phyloP scores from a whole-genome alignment of 306 rosid species.

The Quercus variabilis region DNA sequence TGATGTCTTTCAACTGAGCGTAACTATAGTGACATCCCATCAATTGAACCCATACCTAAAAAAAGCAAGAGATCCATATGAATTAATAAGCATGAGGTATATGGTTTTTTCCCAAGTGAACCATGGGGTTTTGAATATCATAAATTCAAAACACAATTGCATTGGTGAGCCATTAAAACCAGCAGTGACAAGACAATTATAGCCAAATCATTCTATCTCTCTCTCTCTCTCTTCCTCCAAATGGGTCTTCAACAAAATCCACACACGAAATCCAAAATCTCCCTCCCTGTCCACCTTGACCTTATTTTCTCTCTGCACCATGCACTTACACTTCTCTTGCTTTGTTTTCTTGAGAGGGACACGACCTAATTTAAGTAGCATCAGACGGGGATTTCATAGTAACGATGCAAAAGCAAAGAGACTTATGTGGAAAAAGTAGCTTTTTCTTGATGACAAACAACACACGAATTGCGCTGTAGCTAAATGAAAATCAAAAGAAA shows the following conservation, averaged over 20 bases:
- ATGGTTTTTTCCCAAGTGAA: no score
- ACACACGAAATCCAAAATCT: not conserved
- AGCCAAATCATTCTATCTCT: not conserved
- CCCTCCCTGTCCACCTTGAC: not conserved
- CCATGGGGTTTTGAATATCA: no score
- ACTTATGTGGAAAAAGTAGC: not conserved
- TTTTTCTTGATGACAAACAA: not conserved
- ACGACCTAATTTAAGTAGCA: not conserved
- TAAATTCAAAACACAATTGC: not conserved
- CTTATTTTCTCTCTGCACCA: not conserved
- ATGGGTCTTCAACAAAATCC: not conserved
- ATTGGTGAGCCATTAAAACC: not conserved
- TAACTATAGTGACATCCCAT: rapidly evolving
- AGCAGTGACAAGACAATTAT: not conserved
- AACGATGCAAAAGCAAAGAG: constrained; percentile 10
- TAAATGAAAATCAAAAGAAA: not conserved
- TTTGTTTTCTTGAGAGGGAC: not conserved
- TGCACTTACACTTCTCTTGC: not conserved
- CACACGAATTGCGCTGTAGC: not conserved
- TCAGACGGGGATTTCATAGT: not conserved
- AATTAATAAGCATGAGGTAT: no score
- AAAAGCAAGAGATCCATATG: no score
- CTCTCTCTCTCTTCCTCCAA: not conserved
- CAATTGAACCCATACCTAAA: no score
- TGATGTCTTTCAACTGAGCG: rapidly evolving